phyloP scores from a whole-genome alignment of 768 basidiomycete species.

The Mycena leptocephala region DNA sequence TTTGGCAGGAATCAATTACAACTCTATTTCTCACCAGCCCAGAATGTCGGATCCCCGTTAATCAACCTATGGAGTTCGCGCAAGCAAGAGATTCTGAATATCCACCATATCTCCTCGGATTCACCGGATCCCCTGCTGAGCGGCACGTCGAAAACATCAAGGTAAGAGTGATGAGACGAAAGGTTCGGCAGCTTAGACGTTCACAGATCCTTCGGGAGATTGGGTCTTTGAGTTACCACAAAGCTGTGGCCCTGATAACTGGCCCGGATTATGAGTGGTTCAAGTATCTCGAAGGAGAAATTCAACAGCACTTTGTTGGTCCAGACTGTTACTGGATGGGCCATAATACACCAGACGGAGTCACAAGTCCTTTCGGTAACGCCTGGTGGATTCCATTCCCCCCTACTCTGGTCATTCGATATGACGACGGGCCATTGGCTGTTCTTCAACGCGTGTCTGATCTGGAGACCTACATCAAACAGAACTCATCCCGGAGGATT shows the following conservation, averaged over 20 bases:
- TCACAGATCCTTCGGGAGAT: constrained; percentile 82
- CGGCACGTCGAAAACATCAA: constrained; percentile 86
- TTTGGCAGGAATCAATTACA: constrained; percentile 87
- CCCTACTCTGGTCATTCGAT: constrained; percentile 78
- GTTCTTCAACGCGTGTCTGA: constrained; percentile 65
- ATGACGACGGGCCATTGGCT: constrained; percentile 72
- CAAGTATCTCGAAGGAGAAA: constrained; percentile 62
- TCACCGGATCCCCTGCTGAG: constrained; percentile 76
- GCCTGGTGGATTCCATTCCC: constrained; percentile 90
- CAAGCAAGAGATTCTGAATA: constrained; percentile 71
- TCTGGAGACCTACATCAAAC: constrained; percentile 72
- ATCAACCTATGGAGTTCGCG: constrained; percentile 72
- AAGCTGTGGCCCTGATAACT: constrained; percentile 63
- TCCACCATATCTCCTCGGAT: constrained; percentile 81
- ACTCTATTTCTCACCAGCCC: constrained; percentile 75
- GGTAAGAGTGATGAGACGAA: constrained; percentile 51
- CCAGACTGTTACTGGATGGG: constrained; percentile 83
- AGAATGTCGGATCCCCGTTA: constrained; percentile 71
- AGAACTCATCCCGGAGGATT: constrained; percentile 71
- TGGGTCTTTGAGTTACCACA: constrained; percentile 69
- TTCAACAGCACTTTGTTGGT: constrained; percentile 73
- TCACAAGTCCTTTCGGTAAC: constrained; percentile 77
- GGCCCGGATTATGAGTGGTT: constrained; percentile 67
- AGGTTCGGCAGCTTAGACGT: neutral
- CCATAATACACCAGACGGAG: constrained; percentile 48